phyloP scores from a whole-genome alignment of 768 basidiomycete genomes.

The Trametes elegans region DNA sequence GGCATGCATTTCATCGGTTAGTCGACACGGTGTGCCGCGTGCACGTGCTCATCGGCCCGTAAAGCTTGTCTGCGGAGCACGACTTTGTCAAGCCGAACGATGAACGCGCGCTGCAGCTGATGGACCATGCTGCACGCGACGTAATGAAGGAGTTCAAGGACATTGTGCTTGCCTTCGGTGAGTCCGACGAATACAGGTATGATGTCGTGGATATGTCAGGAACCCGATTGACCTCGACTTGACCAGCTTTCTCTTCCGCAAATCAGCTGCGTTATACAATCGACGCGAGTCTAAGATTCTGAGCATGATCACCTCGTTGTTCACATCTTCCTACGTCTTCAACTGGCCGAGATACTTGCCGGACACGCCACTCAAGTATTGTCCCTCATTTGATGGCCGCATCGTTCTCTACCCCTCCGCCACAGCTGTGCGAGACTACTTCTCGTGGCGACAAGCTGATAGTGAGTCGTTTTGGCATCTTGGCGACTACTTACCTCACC shows the following conservation, averaged over 20 bases:
- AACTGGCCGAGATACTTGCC: conserved; percentile 84
- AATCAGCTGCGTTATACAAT: conserved; percentile 74
- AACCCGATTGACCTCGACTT: neutral
- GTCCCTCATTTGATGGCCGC: conserved; percentile 92
- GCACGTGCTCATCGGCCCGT: neutral
- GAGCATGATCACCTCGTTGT: conserved; percentile 78
- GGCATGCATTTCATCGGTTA: conserved; percentile 91
- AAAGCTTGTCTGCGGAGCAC: conserved; percentile 83
- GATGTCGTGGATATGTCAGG: neutral
- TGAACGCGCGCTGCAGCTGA: conserved; percentile 76
- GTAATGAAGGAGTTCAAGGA: conserved; percentile 85
- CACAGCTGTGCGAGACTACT: conserved; percentile 83
- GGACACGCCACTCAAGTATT: conserved; percentile 65
- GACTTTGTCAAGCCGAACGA: conserved; percentile 91
- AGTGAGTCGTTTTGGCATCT: conserved; percentile 51
- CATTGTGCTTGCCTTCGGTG: conserved; percentile 86
- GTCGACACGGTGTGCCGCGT: conserved; percentile 8
- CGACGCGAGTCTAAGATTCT: conserved; percentile 86
- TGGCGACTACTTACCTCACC: neutral
- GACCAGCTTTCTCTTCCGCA: conserved; percentile 80
- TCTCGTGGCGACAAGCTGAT: conserved; percentile 94
- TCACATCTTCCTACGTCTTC: conserved; percentile 89
- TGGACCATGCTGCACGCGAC: conserved; percentile 85
- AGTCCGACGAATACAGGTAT: conserved; percentile 97
- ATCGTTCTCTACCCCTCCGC: conserved; percentile 77